Percentiles rank a stretch among this genome's conserved stretches.
Conservation (phyloP, 306 rosid genomes). For the Sindora glabra region DNA sequence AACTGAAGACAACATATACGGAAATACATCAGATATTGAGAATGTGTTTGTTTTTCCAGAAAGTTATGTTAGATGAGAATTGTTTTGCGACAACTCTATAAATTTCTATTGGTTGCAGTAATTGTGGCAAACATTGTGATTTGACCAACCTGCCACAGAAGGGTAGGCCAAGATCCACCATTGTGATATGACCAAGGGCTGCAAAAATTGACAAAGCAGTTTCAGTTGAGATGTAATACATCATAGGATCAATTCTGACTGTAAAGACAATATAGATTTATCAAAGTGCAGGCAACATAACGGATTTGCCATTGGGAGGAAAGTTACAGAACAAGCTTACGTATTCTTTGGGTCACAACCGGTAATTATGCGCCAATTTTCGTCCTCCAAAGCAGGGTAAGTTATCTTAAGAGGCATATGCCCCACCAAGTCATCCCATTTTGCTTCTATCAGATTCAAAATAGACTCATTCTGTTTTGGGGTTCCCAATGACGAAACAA, state of each 20-base stretch:
- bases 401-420: slow-evolving; percentile 89
- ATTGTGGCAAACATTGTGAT: no score
- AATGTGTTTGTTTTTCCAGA: no score
- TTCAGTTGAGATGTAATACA: slow-evolving; percentile 1
- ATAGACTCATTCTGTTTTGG: slow-evolving; percentile 75
- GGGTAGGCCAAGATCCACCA: slow-evolving; percentile 99
- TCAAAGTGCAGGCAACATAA: neutral
- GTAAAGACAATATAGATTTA: neutral
- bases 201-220: slow-evolving; percentile 19
- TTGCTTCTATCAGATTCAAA: slow-evolving; percentile 67
- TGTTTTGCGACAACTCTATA: no score
- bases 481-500: slow-evolving; percentile 83
- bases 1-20: slow-evolving; percentile 43
- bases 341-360: slow-evolving; percentile 97
- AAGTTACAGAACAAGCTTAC: slow-evolving; percentile 28
- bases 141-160: slow-evolving; percentile 84
- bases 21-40: neutral
- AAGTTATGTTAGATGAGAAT: no score
- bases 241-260: neutral
- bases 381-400: slow-evolving; percentile 83
- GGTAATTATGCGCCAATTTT: slow-evolving; percentile 92
- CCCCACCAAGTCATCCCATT: slow-evolving; percentile 87
- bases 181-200: slow-evolving; percentile 99
- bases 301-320: no score
- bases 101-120: no score